A percentile compares a stretch with the other conserved stretches of the same genome.
Conservation (phyloP, 305 asterid species). For the Fraxinus sp. region DNA sequence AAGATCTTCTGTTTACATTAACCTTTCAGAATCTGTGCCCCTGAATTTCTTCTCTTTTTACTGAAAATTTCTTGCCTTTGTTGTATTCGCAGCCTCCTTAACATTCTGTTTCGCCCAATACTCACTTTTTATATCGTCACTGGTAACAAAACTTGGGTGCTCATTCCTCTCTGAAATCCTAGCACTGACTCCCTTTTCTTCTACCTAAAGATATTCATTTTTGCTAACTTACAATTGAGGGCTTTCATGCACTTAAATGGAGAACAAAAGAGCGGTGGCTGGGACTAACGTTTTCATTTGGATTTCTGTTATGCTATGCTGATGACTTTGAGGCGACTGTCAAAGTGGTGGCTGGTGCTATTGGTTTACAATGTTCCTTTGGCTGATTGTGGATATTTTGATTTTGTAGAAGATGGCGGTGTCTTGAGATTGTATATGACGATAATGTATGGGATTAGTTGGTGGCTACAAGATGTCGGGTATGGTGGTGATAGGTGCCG, state of each 20-base stretch:
- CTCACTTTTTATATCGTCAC: neutral
- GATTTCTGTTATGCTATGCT: neutral
- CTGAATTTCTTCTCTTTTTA: neutral
- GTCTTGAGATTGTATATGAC: neutral
- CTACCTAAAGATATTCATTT: neutral
- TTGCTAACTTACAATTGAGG: neutral
- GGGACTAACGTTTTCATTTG: neutral
- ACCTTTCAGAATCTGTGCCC: neutral
- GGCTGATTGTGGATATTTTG: neutral
- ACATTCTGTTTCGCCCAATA: neutral
- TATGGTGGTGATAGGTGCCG: neutral
- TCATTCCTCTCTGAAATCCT: neutral
- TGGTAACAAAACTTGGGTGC: neutral
- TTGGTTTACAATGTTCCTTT: neutral
- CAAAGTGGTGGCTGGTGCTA: neutral
- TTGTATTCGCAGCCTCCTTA: neutral
- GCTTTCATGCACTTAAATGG: neutral
- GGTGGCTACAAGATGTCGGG: neutral
- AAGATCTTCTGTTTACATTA: neutral
- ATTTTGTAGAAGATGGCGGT: neutral
- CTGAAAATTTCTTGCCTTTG: neutral
- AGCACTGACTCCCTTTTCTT: neutral
- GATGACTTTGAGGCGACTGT: neutral
- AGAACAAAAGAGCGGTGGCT: neutral
- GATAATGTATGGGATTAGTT: neutral